phyloP scores from a whole-genome alignment of 495 filamentous ascomycete genomes.

The Cryomyces minteri region DNA sequence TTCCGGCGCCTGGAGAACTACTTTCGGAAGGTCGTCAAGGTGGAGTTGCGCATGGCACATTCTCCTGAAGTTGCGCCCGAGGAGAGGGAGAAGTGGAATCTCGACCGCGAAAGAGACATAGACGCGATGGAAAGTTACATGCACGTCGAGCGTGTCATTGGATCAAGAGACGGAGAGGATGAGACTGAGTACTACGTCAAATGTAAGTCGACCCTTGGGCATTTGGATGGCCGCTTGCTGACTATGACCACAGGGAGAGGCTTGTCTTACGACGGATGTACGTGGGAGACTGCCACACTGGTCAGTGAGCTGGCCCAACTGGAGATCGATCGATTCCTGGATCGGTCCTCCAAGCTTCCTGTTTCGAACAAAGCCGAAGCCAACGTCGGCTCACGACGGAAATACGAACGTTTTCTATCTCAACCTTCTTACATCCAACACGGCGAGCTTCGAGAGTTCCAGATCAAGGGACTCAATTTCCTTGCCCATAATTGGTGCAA shows the following conservation, averaged over 20 bases:
- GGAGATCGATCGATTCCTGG: conserved; percentile 78
- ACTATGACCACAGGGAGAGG: conserved; percentile 39
- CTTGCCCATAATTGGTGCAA: conserved; percentile 86
- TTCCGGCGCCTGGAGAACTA: conserved; percentile 86
- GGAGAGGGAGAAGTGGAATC: conserved; percentile 75
- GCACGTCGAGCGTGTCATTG: conserved; percentile 83
- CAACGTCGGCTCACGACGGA: conserved; percentile 49
- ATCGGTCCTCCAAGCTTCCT: conserved; percentile 57
- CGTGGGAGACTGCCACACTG: conserved; percentile 71
- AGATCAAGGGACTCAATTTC: conserved; percentile 86
- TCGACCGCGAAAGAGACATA: conserved; percentile 72
- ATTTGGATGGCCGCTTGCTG: conserved; percentile 3
- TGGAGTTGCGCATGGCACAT: conserved; percentile 49
- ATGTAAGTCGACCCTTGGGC: conserved; percentile 33
- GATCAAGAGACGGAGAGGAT: conserved; percentile 52
- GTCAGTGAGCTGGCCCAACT: conserved; percentile 60
- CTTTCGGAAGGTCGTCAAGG: conserved; percentile 58
- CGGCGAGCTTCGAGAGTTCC: conserved; percentile 82
- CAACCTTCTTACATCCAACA: conserved; percentile 74
- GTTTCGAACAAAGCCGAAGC: conserved; percentile 57
- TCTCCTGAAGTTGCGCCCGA: conserved; percentile 62
- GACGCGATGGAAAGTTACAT: conserved; percentile 74
- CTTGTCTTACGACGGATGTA: conserved; percentile 76
- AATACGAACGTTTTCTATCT: conserved; percentile 50
- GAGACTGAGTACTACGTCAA: conserved; percentile 78